phyloP scores from a whole-genome alignment of 129 eudicot genomes.

The Silybum marianum region DNA sequence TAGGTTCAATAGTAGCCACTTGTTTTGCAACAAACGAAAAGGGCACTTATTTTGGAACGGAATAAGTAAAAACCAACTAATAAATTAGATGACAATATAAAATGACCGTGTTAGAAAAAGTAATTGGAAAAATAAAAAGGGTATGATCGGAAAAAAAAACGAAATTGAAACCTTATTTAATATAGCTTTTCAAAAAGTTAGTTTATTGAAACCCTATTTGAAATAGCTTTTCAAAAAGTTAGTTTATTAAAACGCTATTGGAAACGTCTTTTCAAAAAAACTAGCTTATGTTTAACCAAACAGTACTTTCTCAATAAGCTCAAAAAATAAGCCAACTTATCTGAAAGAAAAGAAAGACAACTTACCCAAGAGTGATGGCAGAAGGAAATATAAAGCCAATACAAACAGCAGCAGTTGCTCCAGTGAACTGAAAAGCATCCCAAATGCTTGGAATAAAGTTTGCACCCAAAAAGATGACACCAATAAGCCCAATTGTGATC shows the following conservation, averaged over 20 bases:
- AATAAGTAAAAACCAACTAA: not conserved
- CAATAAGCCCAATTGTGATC: constrained; percentile 58
- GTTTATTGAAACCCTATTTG: too few relatives aligned
- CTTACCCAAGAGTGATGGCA: constrained; percentile 78
- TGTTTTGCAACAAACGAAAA: too few relatives aligned
- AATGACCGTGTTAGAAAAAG: not conserved
- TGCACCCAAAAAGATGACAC: constrained; percentile 70
- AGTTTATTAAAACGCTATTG: too few relatives aligned
- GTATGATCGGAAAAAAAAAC: not conserved
- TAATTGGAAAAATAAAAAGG: not conserved
- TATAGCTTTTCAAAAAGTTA: too few relatives aligned
- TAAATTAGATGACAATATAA: not conserved
- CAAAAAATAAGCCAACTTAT: not conserved
- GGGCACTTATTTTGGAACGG: not conserved
- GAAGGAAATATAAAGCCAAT: constrained; percentile 85
- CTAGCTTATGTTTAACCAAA: not conserved
- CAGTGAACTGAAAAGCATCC: constrained; percentile 92
- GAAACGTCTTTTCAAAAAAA: too few relatives aligned
- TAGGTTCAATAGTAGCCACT: too few relatives aligned
- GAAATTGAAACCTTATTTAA: too few relatives aligned
- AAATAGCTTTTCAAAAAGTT: too few relatives aligned
- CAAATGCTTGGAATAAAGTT: constrained; percentile 89
- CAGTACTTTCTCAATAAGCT: not conserved
- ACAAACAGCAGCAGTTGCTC: constrained; percentile 89
- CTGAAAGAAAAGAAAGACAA: not conserved